Conservation (phyloP, 306 rosid species). For the Mimosa pudica region DNA sequence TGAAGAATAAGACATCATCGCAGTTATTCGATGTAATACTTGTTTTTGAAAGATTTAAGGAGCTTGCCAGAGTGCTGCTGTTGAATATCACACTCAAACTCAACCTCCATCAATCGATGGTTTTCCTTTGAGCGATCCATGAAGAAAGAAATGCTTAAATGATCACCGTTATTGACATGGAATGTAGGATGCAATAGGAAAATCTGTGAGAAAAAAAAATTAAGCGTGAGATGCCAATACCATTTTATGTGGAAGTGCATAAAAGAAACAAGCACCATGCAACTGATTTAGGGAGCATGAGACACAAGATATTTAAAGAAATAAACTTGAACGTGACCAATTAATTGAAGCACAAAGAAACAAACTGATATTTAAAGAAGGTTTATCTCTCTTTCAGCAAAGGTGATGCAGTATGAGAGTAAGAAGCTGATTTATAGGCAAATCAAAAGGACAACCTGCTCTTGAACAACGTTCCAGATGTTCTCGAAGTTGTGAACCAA, state of each 20-base stretch:
- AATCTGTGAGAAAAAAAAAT: constrained; percentile 52
- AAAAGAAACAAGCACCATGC: constrained; percentile 5
- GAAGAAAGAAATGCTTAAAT: constrained; percentile 63
- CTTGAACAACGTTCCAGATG: constrained; percentile 19
- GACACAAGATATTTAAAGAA: neutral
- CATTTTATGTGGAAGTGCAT: constrained; percentile 26
- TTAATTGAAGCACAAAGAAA: constrained; percentile 8
- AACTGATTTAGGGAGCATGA: constrained; percentile 4
- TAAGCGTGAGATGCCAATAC: neutral
- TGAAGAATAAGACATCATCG: constrained; percentile 29
- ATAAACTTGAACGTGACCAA: constrained; percentile 2
- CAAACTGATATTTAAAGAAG: constrained; percentile 3
- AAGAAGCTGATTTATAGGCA: constrained; percentile 7
- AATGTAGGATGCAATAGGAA: constrained; percentile 75
- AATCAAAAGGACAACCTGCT: neutral
- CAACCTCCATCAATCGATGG: constrained; percentile 96
- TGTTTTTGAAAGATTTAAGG: constrained; percentile 57
- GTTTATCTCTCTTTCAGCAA: neutral
- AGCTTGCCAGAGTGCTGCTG: constrained; percentile 55
- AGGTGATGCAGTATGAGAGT: constrained; percentile 14
- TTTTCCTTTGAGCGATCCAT: constrained; percentile 90
- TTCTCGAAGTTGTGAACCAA: constrained; percentile 17
- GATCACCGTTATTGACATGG: constrained; percentile 66
- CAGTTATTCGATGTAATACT: constrained; percentile 82
- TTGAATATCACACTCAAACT: constrained; percentile 70